These are phyloP conservation scores for Amylostereum chailletii DNA, from an alignment of 1,284 basidiomycete species.

Conservation along the genomic window DNA sequence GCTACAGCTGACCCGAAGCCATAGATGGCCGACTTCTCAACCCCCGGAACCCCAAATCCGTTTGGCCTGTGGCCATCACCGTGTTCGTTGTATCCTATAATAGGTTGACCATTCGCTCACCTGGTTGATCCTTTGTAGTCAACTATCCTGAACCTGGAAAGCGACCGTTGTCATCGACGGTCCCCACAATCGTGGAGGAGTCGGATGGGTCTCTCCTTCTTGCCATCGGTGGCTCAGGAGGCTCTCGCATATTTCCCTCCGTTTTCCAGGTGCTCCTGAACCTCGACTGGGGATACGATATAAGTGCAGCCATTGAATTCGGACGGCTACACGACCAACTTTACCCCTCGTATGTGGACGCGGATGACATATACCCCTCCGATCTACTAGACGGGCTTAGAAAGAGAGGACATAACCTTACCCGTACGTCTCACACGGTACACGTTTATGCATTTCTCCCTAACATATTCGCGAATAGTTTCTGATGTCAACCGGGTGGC, in stretches of 20 bases:
- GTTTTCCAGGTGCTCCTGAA: conserved; percentile 81
- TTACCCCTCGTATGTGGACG: conserved; percentile 57
- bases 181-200: conserved; percentile 75
- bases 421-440: conserved; percentile 31
- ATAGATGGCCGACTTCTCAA: conserved; percentile 87
- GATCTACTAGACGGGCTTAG: conserved; percentile 48
- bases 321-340: conserved; percentile 92
- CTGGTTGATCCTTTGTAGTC: conserved; percentile 30
- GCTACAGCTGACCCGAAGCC: neutral
- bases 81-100: conserved; percentile 35
- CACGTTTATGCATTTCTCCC: conserved; percentile 1
- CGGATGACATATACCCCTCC: conserved; percentile 54
- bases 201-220: conserved; percentile 62
- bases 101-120: neutral
- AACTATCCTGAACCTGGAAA: conserved; percentile 87
- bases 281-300: conserved; percentile 71
- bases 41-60: conserved; percentile 69
- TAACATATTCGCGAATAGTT: conserved; percentile 15
- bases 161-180: conserved; percentile 79
- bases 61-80: conserved; percentile 85
- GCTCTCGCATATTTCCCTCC: conserved; percentile 77
- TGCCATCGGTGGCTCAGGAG: conserved; percentile 81
- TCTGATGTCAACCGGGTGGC: conserved; percentile 51
- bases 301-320: conserved; percentile 75
- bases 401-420: conserved; percentile 65